Evolutionary conservation across 306 rosid species (phyloP), one percentile per base, ranked within the genome.

Genomic region (Elaeagnus macrophylla): DNA sequence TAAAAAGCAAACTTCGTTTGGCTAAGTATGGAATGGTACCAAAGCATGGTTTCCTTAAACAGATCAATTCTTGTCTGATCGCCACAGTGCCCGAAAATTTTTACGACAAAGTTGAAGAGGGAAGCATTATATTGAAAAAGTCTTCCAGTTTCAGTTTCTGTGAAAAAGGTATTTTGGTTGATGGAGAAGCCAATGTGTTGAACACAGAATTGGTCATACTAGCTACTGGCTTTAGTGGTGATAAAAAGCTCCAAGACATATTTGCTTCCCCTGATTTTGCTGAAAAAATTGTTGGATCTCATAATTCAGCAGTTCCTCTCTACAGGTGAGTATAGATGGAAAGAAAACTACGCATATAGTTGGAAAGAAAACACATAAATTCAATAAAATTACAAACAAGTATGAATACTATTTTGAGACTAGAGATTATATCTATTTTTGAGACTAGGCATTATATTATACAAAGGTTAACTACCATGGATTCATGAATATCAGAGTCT

Each of bases 1-100:
- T 81, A 35, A 65, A 6, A 12, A 66, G 54, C 48, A 83, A 83
- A 76, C 75, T 64, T 7, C 54, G 54, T 15, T 46, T 86, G 61
- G 25, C 20, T 6, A 83, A 80, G 77, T 70, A 71, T 17, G 93
- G 95, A 43, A 74, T 86, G 93, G 81, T 86, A 8, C 93, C 93
- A 2, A 61, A 44, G 47, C 88, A 78, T 7, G 68, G 83, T 38
- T 83, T 86, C 48, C 76, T 71, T 36, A 64, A 76, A 45, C 55
- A 76, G 8, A 12, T 86, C 0, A 78, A 63, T 64, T 45, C 87
- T 7, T 76, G 93, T 69, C 6, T 68, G 61, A 7, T 65, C 37
- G 38, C 82, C 12, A 39, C 16, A 0, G 55, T 82, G 53, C 87
- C 88, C 0, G 80, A 73, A 20, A 78, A 75, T 15, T 80, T 86